Evolutionary conservation across 306 rosid species (phyloP), one percentile per base, ranked within the genome.

Genomic region (Quercus mongolica): DNA sequence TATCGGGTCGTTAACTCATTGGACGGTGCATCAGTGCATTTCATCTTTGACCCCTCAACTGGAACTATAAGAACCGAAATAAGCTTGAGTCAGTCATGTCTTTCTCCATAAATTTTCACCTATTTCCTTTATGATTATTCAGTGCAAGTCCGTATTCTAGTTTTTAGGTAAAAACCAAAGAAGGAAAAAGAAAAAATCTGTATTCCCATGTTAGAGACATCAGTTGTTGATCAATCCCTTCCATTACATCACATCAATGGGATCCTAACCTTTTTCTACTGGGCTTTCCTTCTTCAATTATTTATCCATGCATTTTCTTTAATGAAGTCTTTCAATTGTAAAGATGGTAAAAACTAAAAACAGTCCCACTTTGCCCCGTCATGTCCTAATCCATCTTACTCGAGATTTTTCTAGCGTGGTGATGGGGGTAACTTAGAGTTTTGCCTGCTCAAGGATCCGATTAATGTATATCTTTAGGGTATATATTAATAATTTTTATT

Each of bases 91-190:
- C 80, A 81, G 75, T 75, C 31, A 33, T 64, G 44, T 55, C 87
- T 87, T 83, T 87, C 70, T 79, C 65, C 78, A 52, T 56, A 75
- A 76, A 41, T 58, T 81, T 46, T 83, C 73, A 75, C 82, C 72
- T 51, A 68, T 79, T 65, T 80, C 75, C 78, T 71, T 83, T 74
- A 41, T 41, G 46, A 41, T 41, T 41, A 41, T 41, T 41, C 46
- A 41, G 46, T 41, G 46, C 46, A 8, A 12, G 59, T 77, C 75
- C 76, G 72, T 75, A 49, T 41, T 41, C 46, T 41, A 41, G 25
- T 14, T 1, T 13, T 25, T 61, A 31, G 68, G 35, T 6, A 15
- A 28, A 10, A 14, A 6, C 4, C 63, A 3, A 23, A 57, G 3
- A 23, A 23, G 12, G 26, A 57, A 57, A 57, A n/a, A 7, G 63